Evolutionary conservation across 164 flowering plant species (phyloP).

Genomic region (Magnolia changhungtana): DNA sequence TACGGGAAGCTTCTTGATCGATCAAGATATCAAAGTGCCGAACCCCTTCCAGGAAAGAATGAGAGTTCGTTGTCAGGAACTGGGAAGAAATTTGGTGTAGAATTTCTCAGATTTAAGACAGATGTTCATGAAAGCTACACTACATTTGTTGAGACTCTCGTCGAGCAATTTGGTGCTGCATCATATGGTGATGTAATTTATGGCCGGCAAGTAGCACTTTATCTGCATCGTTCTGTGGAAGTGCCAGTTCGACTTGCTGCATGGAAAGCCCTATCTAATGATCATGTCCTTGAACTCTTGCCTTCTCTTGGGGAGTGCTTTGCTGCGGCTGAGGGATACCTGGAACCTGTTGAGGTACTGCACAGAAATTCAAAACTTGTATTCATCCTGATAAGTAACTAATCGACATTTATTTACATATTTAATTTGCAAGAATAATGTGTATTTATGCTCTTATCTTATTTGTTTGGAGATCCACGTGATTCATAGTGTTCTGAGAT

Average conservation of each 20-base stretch:
- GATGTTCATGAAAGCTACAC: constrained; percentile 79
- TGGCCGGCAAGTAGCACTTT: constrained; percentile 86
- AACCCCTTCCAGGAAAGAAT: constrained; percentile 5
- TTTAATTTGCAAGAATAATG: too few species aligned
- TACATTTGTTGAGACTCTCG: constrained; percentile 66
- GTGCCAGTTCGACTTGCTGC: constrained; percentile 65
- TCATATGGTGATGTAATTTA: constrained; percentile 84
- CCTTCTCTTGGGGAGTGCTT: constrained; percentile 67
- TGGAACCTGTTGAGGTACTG: constrained; percentile 82
- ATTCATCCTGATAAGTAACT: too few species aligned
- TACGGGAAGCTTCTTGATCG: constrained; percentile 64
- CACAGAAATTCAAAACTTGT: not conserved
- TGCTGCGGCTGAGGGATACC: constrained; percentile 62
- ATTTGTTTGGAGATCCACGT: not conserved
- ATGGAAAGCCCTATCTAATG: constrained; percentile 74
- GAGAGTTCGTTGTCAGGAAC: constrained; percentile 18
- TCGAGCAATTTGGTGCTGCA: constrained; percentile 78
- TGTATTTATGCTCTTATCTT: not conserved
- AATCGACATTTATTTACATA: not conserved
- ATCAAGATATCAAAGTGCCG: constrained; percentile 12
- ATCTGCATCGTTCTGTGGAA: constrained; percentile 67
- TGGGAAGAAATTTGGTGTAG: constrained; percentile 17
- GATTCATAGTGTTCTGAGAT: not conserved
- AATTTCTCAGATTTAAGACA: constrained; percentile 56
- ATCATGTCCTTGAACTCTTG: constrained; percentile 75